Evolutionary conservation across 129 eudicot genomes (phyloP).

Genomic region (Gnaphalium uliginosum): DNA sequence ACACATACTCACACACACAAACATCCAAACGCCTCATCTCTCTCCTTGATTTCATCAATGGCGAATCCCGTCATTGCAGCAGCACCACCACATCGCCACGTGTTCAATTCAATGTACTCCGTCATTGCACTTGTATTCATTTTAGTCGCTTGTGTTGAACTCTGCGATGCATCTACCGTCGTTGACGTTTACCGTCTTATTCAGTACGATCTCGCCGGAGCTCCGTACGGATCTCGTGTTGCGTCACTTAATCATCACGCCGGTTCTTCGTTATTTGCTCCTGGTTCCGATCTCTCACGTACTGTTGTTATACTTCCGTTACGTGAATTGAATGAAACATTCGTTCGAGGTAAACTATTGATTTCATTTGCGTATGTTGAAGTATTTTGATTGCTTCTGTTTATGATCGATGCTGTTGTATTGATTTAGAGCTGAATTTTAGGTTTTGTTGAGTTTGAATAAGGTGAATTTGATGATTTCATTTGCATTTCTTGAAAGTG

Average conservation of each 20-base stretch:
- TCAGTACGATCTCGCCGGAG: slow-evolving; percentile 91
- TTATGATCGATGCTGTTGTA: background rate
- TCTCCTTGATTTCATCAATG: slow-evolving; percentile 39
- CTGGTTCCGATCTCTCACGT: slow-evolving; percentile 78
- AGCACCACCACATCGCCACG: slow-evolving; percentile 25
- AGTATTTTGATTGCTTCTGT: slow-evolving; percentile 1
- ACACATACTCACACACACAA: slow-evolving; percentile 1
- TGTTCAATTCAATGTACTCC: slow-evolving; percentile 51
- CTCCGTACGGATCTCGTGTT: slow-evolving; percentile 87
- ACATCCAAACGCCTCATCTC: slow-evolving; percentile 26
- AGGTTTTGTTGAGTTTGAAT: slow-evolving; percentile 6
- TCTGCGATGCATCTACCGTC: slow-evolving; percentile 87
- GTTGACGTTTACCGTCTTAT: slow-evolving; percentile 93
- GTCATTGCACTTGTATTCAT: slow-evolving; percentile 51
- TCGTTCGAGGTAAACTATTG: slow-evolving; percentile 57
- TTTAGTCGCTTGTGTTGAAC: slow-evolving; percentile 77
- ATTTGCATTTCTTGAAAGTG: background rate
- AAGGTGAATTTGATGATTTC: slow-evolving; percentile 2
- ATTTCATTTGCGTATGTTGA: background rate
- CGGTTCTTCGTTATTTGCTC: slow-evolving; percentile 62
- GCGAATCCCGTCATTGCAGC: slow-evolving; percentile 35
- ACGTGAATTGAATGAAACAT: slow-evolving; percentile 67
- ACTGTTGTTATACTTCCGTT: slow-evolving; percentile 76
- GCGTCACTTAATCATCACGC: slow-evolving; percentile 91
- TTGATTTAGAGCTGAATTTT: background rate